A percentile compares a stretch with the other conserved stretches of the same genome.
Evolutionary conservation across 2,329 filamentous ascomycete genomes (phyloP).

Genomic region (Lachnellula cervina): DNA sequence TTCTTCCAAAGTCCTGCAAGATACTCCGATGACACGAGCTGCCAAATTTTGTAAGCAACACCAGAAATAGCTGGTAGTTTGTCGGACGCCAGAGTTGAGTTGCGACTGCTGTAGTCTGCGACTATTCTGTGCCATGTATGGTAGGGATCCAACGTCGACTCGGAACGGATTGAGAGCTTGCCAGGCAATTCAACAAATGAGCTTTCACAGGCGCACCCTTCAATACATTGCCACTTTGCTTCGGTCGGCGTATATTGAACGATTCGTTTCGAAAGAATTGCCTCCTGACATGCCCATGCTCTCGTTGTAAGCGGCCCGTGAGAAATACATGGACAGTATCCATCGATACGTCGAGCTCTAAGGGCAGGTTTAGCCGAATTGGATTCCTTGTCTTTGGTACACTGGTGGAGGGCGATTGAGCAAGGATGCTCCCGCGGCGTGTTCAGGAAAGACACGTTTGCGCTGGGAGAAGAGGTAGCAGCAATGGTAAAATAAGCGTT

Average conservation of each 20-base stretch:
- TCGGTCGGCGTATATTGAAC: neutral
- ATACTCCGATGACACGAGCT: neutral
- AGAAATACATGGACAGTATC: neutral
- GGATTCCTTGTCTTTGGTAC: neutral
- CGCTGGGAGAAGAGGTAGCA: neutral
- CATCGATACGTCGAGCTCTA: neutral
- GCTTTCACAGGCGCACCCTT: neutral
- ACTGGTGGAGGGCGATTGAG: neutral
- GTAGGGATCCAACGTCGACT: neutral
- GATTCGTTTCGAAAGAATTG: neutral
- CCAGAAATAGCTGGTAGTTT: slow-evolving; percentile 10
- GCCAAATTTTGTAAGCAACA: neutral
- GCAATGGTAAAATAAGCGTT: slow-evolving; percentile 2
- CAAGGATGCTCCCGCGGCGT: neutral
- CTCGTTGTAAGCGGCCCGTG: neutral
- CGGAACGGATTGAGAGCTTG: neutral
- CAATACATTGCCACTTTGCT: neutral
- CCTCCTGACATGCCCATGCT: neutral
- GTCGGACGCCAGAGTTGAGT: slow-evolving; percentile 5
- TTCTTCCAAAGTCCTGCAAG: slow-evolving; percentile 5
- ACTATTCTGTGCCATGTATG: neutral
- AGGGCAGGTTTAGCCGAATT: too few species aligned
- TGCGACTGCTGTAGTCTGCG: neutral
- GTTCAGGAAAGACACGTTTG: neutral
- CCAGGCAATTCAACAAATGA: neutral